Evolutionary conservation across 257 asterid species (phyloP), one percentile per base, ranked within the genome.

Genomic region (Ilex aquifolium): DNA sequence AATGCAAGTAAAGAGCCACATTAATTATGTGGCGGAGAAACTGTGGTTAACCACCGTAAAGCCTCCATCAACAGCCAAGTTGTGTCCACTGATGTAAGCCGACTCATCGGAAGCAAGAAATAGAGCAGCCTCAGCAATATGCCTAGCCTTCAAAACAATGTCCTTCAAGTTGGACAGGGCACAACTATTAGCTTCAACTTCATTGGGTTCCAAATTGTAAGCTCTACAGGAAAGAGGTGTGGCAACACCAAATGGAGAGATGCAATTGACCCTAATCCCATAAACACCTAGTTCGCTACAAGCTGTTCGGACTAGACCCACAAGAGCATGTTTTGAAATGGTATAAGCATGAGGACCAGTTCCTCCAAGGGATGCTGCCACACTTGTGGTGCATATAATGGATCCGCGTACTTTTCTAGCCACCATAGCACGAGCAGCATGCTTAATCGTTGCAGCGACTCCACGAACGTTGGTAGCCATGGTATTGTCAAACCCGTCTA

Each of bases 51-150:
- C 86, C 17, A 73, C 88, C 54, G 89, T 53, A 44, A 74, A 75
- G 3, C 88, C 95, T 14, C 95, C 95, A 63, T 86, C 95, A 14
- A 86, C 73, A 11, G 74, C 90, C 82, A 86, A 57, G 56, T 86
- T 86, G 48, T 81, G 88, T 0, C 90, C 95, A 4, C 86, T 86
- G 1, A 86, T 72, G n/a, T 83, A 86, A 3, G 76, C 90, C 14
- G 90, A 83, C 49, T 83, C 88, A 16, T 86, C 88, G 1, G 95
- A 86, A 10, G 90, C 95, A 40, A 86, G 64, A 57, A 79, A 86
- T 44, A 83, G 52, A 9, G 80, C 86, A 16, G 86, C 82, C 75
- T 86, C 83, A 0, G 85, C 90, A 0, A 83, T 67, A 11, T 79
- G 86, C 69, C 32, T 65, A 1, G 82, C 59, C 74, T 65, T 86